Evolutionary conservation across 1,284 basidiomycete species (phyloP).

Genomic region (Hypsizygus ulmarius): DNA sequence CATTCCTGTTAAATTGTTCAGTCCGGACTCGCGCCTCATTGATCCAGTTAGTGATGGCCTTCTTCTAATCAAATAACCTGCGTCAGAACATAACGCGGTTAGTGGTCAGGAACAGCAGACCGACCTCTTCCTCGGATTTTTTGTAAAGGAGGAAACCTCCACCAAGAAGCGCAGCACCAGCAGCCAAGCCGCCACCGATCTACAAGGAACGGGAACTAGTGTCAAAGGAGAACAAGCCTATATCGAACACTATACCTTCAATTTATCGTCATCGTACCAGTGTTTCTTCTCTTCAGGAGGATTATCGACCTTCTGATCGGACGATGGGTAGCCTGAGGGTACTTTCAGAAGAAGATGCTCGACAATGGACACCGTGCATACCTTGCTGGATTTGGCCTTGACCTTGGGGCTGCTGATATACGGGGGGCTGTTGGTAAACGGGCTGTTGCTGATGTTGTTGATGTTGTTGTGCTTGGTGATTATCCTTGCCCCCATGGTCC

Average conservation of each 20-base stretch:
- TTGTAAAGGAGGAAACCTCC: constrained; percentile 55
- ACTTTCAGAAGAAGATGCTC: not conserved
- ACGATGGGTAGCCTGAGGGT: constrained; percentile 13
- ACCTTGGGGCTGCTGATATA: constrained; percentile 25
- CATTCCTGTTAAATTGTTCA: constrained; percentile 45
- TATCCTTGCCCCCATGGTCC: constrained; percentile 27
- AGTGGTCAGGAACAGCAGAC: constrained; percentile 6
- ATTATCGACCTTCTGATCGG: constrained; percentile 37
- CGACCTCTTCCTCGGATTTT: constrained; percentile 54
- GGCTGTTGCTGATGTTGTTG: constrained; percentile 1
- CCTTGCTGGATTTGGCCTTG: constrained; percentile 28
- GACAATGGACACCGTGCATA: constrained; percentile 1
- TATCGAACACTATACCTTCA: constrained; percentile 2
- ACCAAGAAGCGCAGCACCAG: constrained; percentile 49
- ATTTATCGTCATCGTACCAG: constrained; percentile 39
- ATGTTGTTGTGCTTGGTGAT: constrained; percentile 29
- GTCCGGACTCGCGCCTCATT: constrained; percentile 54
- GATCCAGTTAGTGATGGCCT: constrained; percentile 54
- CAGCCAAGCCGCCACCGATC: constrained; percentile 64
- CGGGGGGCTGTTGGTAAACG: constrained; percentile 2
- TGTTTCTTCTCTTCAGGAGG: constrained; percentile 50
- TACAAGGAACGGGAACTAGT: constrained; percentile 23
- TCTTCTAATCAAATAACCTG: constrained; percentile 35
- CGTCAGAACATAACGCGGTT: constrained; percentile 4
- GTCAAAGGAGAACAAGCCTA: not conserved